Base-by-base conservation (phyloP, 345 rosid species). In the Noccaea caerulescens region DNA sequence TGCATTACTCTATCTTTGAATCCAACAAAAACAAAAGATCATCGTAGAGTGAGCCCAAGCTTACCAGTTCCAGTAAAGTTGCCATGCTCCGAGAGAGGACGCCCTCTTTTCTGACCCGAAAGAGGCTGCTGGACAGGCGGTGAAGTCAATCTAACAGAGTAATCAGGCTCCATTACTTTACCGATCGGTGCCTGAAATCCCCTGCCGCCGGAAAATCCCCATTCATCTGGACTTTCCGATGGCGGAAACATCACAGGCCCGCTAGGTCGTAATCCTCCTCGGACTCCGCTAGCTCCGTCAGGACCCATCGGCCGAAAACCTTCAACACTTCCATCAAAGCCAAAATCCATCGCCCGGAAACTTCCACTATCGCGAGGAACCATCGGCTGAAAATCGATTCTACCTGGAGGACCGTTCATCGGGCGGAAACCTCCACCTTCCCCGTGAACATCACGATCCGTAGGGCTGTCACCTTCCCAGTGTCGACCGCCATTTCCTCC, bases 81-180 rank as follows among this genome's bases (percentile, higher is more conserved):
- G 9, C 79, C 90, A 52, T 84, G 84, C 32, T 82, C 85, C 65
- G 80, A 38, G 58, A 71, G 71, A 8, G 79, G 80, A 68, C 63
- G 84, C 37, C 85, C 80, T 62, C 96, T 82, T 66, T 91, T 91
- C 76, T 87, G 90, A 27, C 96, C 97, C 0, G 83, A 72, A 14
- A 84, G 76, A 55, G 81, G 76, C 56, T 63, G 71, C 18, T 68
- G 59, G 0, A 37, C 43, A 7, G 75, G 75, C 30, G 76, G 77
- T 4, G 72, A 76, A 41, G 81, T 68, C 23, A 51, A 46, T 30
- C 64, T 63, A 1, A 76, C 61, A 54, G 70, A 65, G 5, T 73
- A 71, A 43, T 69, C 76, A 71, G 76, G 39, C 23, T 69, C 75
- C 71, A 70, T 69, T 8, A 74, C 78, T 54, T 59, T 72, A 54